Percentiles rank a stretch among this genome's conserved stretches.
Evolutionary conservation across 2,329 filamentous ascomycete genomes (phyloP).

Genomic region (Aphanoascus verrucosus): DNA sequence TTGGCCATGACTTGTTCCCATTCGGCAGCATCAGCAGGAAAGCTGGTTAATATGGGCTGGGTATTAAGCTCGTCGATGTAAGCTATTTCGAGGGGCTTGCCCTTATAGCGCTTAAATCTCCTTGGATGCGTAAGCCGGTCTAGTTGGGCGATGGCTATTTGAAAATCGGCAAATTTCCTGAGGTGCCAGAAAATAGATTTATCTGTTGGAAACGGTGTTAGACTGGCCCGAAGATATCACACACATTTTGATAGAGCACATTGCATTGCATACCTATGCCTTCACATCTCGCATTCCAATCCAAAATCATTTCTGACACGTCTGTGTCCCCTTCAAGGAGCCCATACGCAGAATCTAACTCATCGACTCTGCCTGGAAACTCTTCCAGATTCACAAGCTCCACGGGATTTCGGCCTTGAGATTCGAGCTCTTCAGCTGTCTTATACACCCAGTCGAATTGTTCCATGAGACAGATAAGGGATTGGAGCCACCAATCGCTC

Average conservation of each 20-base stretch:
- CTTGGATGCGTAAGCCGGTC: not conserved
- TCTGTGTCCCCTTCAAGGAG: not conserved
- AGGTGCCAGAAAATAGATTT: constrained; percentile 1
- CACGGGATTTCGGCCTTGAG: not conserved
- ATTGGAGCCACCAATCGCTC: not conserved
- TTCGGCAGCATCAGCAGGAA: not conserved
- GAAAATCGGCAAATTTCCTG: constrained; percentile 2
- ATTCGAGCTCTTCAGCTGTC: not conserved
- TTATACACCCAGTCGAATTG: constrained; percentile 8
- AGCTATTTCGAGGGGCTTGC: constrained; percentile 3
- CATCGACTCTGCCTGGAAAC: not conserved
- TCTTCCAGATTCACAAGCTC: too few relatives aligned
- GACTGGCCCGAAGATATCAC: not conserved
- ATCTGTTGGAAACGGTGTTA: not conserved
- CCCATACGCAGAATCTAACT: not conserved
- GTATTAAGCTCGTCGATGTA: constrained; percentile 1
- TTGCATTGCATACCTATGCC: constrained; percentile 1
- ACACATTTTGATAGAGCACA: too few relatives aligned
- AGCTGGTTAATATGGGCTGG: not conserved
- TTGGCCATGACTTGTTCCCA: not conserved
- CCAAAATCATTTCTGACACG: not conserved
- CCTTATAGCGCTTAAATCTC: not conserved
- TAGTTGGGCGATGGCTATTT: not conserved
- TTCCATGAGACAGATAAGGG: constrained; percentile 2
- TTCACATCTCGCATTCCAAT: not conserved